Evolutionary conservation across 225 moss, liverwort and hornwort species (phyloP), one percentile per base, ranked within the genome.

Genomic region (Straminergon stramineum): DNA sequence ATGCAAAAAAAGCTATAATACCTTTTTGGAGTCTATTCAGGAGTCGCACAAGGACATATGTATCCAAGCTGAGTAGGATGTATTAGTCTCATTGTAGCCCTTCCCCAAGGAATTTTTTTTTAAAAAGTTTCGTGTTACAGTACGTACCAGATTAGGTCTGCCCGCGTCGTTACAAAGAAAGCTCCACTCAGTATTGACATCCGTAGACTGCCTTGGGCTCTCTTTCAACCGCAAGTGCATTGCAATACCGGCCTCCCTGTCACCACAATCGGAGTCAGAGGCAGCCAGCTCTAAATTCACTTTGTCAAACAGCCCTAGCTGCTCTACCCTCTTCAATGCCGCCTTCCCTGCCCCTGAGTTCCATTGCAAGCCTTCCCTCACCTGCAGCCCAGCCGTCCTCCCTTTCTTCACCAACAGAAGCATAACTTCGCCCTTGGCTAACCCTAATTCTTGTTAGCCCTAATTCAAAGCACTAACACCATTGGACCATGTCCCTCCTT

Each of bases 291-390:
- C 90, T 86, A 95, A 48, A 89, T 88, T 91, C 88, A 95, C 94
- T 90, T 92, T 91, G 89, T 95, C 94, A 92, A 95, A 95, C 74
- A 95, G 91, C 89, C 88, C 93, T 89, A 94, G 93, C 93, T 93
- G 92, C 89, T 92, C 91, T 89, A 94, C 83, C 89, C 88, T 91
- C 91, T 87, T 90, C 91, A 92, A 87, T 77, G 93, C 92, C 87
- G 94, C 94, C 88, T 91, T 90, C 77, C 93, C 94, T 93, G 95
- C 95, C 85, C 88, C 93, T 37, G 91, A 89, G 74, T 95, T 94
- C 92, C 93, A 95, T 81, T 89, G 94, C 92, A 95, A 88, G 86
- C 95, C 95, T 88, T 89, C 83, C 91, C 93, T 95, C 89, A 95
- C 95, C 95, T 95, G 95, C 94, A 94, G 91, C 81, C 93, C 93